Evolutionary conservation across 495 filamentous ascomycete genomes (phyloP), one percentile per base, ranked within the genome.

Genomic region (Penicillium paradoxum): DNA sequence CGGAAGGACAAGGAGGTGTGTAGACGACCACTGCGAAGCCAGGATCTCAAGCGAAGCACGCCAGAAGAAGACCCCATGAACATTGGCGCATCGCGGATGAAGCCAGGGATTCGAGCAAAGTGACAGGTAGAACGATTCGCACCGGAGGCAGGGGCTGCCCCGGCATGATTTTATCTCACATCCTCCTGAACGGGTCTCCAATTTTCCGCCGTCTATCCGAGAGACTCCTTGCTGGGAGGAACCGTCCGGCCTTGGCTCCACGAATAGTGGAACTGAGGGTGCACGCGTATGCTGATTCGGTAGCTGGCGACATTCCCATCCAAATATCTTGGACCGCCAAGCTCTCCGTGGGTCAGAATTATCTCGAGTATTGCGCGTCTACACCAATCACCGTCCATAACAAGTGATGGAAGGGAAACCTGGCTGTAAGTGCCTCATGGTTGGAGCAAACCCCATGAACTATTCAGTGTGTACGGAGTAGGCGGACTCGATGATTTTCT

Each of bases 1-100:
- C 56, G 34, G 24, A 60, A 40, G n/a, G 47, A 45, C 13, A 30
- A 18, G 13, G 10, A 7, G n/a, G 45, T 49, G 10, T 27, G 37
- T 3, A 38, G 49, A 24, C 48, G 39, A 38, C 48, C 30, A 34
- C 45, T 40, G 24, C 54, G 48, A 40, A 56, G 54, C 60, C 66
- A 61, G 29, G 49, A 56, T 39, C 50, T 57, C 45, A 61, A 42
- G 56, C 57, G 56, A 48, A 44, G 19, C 41, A 49, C 47, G 54
- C 54, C 58, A 45, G 58, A 55, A 32, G 53, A 51, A 36, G 40
- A 45, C 60, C 60, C 50, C 58, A 49, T 45, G 45, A 43, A 65
- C 69, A 72, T 72, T 62, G 57, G 63, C 52, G 58, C 62, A 71
- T 69, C 42, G 57, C 57, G 56, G 53, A 45, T 25, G 38, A 14